Evolutionary conservation across 306 rosid genomes (phyloP), one percentile per base, ranked within the genome.

Genomic region (Vicia villosa): DNA sequence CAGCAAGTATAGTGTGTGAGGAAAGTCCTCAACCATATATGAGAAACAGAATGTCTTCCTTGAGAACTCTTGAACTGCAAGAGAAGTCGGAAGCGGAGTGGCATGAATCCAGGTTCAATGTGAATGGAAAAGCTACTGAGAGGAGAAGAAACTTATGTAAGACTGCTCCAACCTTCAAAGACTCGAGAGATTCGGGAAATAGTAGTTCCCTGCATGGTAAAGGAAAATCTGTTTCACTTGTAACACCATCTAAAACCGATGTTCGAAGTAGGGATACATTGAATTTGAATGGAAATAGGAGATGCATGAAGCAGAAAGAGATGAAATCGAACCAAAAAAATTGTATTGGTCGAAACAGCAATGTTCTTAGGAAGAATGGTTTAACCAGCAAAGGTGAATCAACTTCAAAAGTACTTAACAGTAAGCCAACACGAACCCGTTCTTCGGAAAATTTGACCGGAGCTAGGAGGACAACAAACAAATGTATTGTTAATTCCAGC

Each of bases 341-440:
- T 75, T 62, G 75, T 52, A 10, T 72, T 30, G 73, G 73, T 63
- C 75, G 70, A 66, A 73, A 77, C 66, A 70, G 61, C 49, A 70
- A 68, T 61, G 81, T 83, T 68, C 96, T 81, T 74, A 87, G 84
- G 79, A 95, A 86, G 85, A 94, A 87, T 81, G 62, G 77, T 72
- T 40, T 71, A 50, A 47, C 83, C 28, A 67, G 26, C 58, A 86
- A 73, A 77, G 88, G 80, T 43, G 83, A 69, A 62, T 69, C 63
- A 59, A 70, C 76, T 80, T 73, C 82, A 72, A 87, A 86, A 76
- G n/a, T 42, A 57, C 79, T 69, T 40, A 71, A 84, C 56, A 75
- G 51, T 69, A 84, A 78, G 73, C 77, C 74, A 46, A 63, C 30
- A 42, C 79, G 67, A 75, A 75, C 69, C 42, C 28, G 51, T 60